Conservation (phyloP, 331 rosid genomes). For the Quercus phellos region DNA sequence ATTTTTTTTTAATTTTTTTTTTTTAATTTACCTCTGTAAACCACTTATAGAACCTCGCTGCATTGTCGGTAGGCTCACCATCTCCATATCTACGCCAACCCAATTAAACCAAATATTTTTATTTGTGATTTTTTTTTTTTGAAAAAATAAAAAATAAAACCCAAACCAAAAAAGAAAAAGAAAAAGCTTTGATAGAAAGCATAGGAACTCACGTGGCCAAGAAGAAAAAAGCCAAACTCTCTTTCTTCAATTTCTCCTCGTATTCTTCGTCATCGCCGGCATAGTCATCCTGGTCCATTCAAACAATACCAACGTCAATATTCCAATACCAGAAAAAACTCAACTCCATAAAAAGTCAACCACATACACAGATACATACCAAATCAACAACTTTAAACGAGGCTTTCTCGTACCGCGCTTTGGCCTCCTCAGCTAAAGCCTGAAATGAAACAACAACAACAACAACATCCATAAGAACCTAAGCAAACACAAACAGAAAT, state of each 20-base stretch:
- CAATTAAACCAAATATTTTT: slow-evolving; percentile 12
- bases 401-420: slow-evolving; percentile 81
- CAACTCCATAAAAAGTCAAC: background rate
- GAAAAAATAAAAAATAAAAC: background rate
- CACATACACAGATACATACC: slow-evolving; percentile 34
- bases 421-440: slow-evolving; percentile 92
- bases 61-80: slow-evolving; percentile 98
- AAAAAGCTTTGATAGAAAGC: background rate
- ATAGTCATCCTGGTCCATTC: slow-evolving; percentile 63
- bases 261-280: slow-evolving; percentile 77
- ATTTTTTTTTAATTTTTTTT: no score
- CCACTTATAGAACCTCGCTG: slow-evolving; percentile 96
- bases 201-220: slow-evolving; percentile 80
- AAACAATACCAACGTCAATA: background rate
- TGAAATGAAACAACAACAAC: slow-evolving; percentile 10
- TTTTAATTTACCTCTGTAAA: slow-evolving; percentile 53
- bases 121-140: no score
- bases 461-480: slow-evolving; percentile 3
- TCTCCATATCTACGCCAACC: slow-evolving; percentile 81
- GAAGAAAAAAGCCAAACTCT: slow-evolving; percentile 64
- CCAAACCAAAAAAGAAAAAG: background rate
- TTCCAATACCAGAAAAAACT: slow-evolving; percentile 1
- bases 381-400: slow-evolving; percentile 72
- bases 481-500: no score
- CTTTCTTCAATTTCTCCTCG: slow-evolving; percentile 72